Conservation (phyloP, 305 asterid species). For the Withania somnifera region DNA sequence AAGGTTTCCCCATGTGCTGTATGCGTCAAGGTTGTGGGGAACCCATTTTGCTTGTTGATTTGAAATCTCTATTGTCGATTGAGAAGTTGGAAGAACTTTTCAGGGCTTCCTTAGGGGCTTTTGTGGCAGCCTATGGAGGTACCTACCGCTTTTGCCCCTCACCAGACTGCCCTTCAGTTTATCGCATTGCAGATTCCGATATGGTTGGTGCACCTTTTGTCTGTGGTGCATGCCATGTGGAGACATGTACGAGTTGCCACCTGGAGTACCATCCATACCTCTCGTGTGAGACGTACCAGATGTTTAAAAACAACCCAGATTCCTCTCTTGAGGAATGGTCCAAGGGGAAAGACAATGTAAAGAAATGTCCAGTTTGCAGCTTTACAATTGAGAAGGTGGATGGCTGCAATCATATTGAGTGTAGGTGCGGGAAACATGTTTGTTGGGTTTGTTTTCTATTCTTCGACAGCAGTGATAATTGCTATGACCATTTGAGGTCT, state of each 20-base stretch:
- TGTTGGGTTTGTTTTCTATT: conserved; percentile 75
- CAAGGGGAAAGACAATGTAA: conserved; percentile 57
- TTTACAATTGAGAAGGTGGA: conserved; percentile 78
- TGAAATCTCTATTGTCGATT: conserved; percentile 35
- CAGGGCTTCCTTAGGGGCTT: conserved; percentile 63
- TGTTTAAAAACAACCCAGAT: conserved; percentile 71
- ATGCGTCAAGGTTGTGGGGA: conserved; percentile 36
- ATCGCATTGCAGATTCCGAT: conserved; percentile 31
- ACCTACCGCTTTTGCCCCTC: conserved; percentile 75
- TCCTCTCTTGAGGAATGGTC: conserved; percentile 71
- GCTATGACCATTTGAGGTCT: conserved; percentile 64
- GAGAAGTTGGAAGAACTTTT: conserved; percentile 80
- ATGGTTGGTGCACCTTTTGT: conserved; percentile 22
- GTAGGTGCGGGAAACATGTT: conserved; percentile 71
- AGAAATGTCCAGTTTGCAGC: conserved; percentile 63
- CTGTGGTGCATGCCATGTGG: conserved; percentile 65
- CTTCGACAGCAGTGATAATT: conserved; percentile 39
- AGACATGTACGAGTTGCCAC: conserved; percentile 88
- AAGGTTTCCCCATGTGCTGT: conserved; percentile 60
- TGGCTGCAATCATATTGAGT: conserved; percentile 81
- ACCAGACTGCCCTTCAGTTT: conserved; percentile 85
- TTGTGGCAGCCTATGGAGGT: conserved; percentile 55
- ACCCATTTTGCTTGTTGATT: conserved; percentile 43
- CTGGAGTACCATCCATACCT: conserved; percentile 59
- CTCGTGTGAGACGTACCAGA: conserved; percentile 64